These are phyloP conservation scores for Bipolaris oryzae DNA, from an alignment of 2,329 filamentous ascomycete species.

Conservation along the genomic window DNA sequence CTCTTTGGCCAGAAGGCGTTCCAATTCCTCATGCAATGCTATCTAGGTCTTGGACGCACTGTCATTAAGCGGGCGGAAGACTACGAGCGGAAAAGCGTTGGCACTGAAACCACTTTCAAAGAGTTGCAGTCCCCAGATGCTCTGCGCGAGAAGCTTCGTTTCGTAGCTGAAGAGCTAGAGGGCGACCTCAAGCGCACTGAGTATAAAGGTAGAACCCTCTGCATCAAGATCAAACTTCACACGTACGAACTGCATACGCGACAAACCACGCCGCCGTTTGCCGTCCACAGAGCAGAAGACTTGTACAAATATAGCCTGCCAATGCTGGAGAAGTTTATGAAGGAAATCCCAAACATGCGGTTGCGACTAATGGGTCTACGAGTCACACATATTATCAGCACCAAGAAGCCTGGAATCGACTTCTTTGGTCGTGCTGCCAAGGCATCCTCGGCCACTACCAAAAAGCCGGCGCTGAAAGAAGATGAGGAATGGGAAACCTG, in stretches of 20 bases:
- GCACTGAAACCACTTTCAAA: conserved; percentile 88
- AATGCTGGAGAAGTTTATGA: conserved; percentile 82
- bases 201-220: conserved; percentile 88
- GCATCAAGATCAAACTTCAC: conserved; percentile 90
- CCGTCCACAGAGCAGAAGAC: conserved; percentile 76
- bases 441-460: conserved; percentile 12
- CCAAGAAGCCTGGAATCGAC: conserved; percentile 77
- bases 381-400: conserved; percentile 85
- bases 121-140: conserved; percentile 74
- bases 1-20: conserved; percentile 93
- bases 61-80: conserved; percentile 84
- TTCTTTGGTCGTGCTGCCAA: conserved; percentile 71
- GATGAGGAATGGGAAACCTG: conserved; percentile 67
- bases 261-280: conserved; percentile 75
- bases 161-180: conserved; percentile 83
- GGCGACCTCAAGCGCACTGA: conserved; percentile 79
- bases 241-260: conserved; percentile 91
- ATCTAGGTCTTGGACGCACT: conserved; percentile 86
- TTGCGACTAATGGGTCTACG: conserved; percentile 86
- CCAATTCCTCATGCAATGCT: conserved; percentile 81
- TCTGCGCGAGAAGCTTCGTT: conserved; percentile 77
- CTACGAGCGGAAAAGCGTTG: conserved; percentile 90
- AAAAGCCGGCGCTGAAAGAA: conserved; percentile 18
- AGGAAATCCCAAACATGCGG: conserved; percentile 79
- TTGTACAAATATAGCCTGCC: conserved; percentile 81